Evolutionary conservation across 768 basidiomycete species (phyloP).

Genomic region (Pleurotus salmoneostramineus): DNA sequence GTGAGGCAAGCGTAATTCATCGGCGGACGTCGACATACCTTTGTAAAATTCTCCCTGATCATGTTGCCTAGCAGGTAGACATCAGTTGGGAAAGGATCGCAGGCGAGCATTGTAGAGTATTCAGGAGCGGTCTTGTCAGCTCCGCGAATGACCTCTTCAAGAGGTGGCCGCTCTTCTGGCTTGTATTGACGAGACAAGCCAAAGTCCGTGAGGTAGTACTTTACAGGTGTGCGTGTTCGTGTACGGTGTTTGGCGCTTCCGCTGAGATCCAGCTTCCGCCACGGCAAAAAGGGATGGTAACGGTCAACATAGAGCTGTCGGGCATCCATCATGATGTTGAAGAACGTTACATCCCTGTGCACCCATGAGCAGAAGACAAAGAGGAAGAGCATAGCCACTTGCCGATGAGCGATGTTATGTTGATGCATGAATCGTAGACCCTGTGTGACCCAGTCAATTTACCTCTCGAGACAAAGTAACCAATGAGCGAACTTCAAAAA

Average conservation of each 20-base stretch:
- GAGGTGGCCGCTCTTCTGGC: constrained; percentile 19
- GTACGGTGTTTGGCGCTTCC: constrained; percentile 7
- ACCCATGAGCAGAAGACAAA: background rate
- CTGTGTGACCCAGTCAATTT: constrained; percentile 11
- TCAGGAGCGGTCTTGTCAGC: constrained; percentile 36
- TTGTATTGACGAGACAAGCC: constrained; percentile 22
- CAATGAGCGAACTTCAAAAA: constrained; percentile 25
- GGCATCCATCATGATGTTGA: constrained; percentile 22
- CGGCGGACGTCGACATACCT: constrained; percentile 13
- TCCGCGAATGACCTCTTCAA: constrained; percentile 26
- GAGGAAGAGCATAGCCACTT: background rate
- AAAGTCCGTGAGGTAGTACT: constrained; percentile 28
- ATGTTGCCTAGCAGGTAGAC: constrained; percentile 29
- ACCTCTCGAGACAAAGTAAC: constrained; percentile 1
- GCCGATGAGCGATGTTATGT: constrained; percentile 31
- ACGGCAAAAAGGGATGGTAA: constrained; percentile 16
- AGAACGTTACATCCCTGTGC: background rate
- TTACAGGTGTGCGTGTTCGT: constrained; percentile 18
- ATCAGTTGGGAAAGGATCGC: constrained; percentile 29
- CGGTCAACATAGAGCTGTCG: constrained; percentile 13
- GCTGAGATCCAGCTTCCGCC: constrained; percentile 13
- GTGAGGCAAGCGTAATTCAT: background rate
- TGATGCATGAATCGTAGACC: constrained; percentile 31
- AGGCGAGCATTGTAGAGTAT: constrained; percentile 16
- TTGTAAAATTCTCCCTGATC: constrained; percentile 19